Evolutionary conservation across 2,329 filamentous ascomycete genomes (phyloP).

Genomic region (Colletotrichum lupini): DNA sequence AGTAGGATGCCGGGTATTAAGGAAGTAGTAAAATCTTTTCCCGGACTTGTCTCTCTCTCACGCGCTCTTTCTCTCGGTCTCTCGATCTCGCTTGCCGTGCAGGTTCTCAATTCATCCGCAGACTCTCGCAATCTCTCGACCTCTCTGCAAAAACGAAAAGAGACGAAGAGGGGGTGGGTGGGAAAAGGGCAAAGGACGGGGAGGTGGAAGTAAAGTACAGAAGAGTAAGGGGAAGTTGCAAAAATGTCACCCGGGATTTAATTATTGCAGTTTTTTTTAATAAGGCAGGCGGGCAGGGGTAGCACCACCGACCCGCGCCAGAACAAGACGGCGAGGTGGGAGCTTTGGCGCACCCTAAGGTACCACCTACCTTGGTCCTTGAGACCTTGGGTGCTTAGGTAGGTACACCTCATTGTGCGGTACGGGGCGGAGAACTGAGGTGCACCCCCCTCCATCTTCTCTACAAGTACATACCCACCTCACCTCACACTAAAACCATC

Average conservation of each 20-base stretch:
- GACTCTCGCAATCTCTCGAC: constrained; percentile 9
- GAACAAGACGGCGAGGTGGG: constrained; percentile 25
- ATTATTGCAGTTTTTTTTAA: constrained; percentile 37
- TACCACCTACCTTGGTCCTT: no score
- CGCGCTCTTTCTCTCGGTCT: not conserved
- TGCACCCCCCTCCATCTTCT: constrained; percentile 1
- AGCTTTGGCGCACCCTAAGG: constrained; percentile 1
- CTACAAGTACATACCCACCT: no score
- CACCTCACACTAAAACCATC: not conserved
- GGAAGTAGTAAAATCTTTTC: constrained; percentile 2
- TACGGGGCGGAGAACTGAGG: not conserved
- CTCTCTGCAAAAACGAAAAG: constrained; percentile 22
- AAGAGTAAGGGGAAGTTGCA: constrained; percentile 35
- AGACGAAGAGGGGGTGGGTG: constrained; percentile 13
- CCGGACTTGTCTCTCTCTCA: not conserved
- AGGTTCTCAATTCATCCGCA: not conserved
- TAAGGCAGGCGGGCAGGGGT: constrained; percentile 36
- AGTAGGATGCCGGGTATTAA: constrained; percentile 4
- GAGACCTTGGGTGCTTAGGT: no score
- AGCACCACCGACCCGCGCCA: constrained; percentile 28
- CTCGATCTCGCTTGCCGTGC: not conserved
- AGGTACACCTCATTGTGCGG: no score
- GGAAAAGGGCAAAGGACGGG: constrained; percentile 12
- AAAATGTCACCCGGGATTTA: constrained; percentile 36
- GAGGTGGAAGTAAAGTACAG: constrained; percentile 27